Evolutionary conservation across 495 filamentous ascomycete species (phyloP).

Genomic region (Jackrogersella minutella): DNA sequence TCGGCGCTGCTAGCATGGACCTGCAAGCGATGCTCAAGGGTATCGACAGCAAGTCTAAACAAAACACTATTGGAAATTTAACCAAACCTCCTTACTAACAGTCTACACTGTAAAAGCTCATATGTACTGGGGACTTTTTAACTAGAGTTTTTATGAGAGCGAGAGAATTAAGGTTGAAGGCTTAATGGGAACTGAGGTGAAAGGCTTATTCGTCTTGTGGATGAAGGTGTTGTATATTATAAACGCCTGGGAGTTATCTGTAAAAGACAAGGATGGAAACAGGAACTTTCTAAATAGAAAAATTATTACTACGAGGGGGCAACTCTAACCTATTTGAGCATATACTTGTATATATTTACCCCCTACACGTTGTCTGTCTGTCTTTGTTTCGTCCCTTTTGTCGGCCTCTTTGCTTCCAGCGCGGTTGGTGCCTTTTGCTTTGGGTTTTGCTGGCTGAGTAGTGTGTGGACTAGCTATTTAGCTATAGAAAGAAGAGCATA

Average conservation of each 20-base stretch:
- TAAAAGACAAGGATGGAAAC: conserved; percentile 14
- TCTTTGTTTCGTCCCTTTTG: conserved; percentile 17
- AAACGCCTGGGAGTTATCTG: conserved; percentile 18
- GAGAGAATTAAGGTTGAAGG: background rate
- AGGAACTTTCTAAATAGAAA: conserved; percentile 21
- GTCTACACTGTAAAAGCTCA: conserved; percentile 24
- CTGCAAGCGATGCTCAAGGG: conserved; percentile 55
- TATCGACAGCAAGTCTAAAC: conserved; percentile 55
- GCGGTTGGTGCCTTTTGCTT: conserved; percentile 12
- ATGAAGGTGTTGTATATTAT: conserved; percentile 23
- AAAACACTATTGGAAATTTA: conserved; percentile 51
- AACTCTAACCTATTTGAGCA: conserved; percentile 38
- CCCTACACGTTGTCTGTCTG: no score
- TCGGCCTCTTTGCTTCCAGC: conserved; percentile 15
- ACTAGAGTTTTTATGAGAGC: background rate
- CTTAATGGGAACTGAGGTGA: conserved; percentile 18
- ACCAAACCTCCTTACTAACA: conserved; percentile 56
- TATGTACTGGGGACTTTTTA: conserved; percentile 26
- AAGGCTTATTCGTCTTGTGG: background rate
- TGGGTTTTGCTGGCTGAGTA: background rate
- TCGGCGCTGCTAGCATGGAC: conserved; percentile 50
- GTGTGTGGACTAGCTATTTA: conserved; percentile 6
- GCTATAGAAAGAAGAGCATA: conserved; percentile 23
- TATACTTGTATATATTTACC: conserved; percentile 40
- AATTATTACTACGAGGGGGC: conserved; percentile 18